phyloP scores from a whole-genome alignment of 257 asterid genomes.

The Gentiana macrophylla region DNA sequence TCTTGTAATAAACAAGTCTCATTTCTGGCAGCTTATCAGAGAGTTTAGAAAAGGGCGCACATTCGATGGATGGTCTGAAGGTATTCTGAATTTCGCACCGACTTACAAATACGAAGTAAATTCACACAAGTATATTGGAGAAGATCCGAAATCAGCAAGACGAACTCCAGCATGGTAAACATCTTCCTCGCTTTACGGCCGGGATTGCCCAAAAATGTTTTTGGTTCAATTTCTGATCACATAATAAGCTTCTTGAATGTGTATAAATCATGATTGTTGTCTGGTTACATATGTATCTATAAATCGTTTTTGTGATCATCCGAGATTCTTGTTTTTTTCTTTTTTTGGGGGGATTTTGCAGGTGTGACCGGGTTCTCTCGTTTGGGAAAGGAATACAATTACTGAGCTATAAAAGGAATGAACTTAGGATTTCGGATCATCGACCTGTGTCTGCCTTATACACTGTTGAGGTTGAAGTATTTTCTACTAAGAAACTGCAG shows the following conservation, averaged over 20 bases:
- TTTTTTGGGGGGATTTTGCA: constrained; percentile 15
- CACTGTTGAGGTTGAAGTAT: constrained; percentile 77
- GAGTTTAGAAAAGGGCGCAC: constrained; percentile 76
- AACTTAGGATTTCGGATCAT: constrained; percentile 76
- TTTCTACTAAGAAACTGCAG: constrained; percentile 70
- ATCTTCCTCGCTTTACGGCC: constrained; percentile 1
- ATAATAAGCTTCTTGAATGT: not conserved
- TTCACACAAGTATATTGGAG: constrained; percentile 56
- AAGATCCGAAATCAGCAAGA: constrained; percentile 62
- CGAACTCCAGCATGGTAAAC: constrained; percentile 96
- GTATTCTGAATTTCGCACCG: constrained; percentile 68
- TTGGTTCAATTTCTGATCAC: not conserved
- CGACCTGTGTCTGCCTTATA: constrained; percentile 80
- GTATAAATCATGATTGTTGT: too few relatives aligned
- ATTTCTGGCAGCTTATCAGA: constrained; percentile 49
- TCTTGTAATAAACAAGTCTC: constrained; percentile 2
- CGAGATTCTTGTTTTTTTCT: not conserved
- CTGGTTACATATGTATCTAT: too few relatives aligned
- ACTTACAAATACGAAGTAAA: constrained; percentile 76
- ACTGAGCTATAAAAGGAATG: constrained; percentile 57
- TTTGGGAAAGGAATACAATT: constrained; percentile 72
- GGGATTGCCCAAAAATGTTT: not conserved
- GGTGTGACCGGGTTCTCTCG: constrained; percentile 94
- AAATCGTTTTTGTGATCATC: not conserved
- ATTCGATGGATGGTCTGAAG: constrained; percentile 98